These are phyloP conservation scores for Bryoerythrophyllum caledonicum DNA, from an alignment of 225 moss, liverwort and hornwort genomes.

Conservation along the genomic window DNA sequence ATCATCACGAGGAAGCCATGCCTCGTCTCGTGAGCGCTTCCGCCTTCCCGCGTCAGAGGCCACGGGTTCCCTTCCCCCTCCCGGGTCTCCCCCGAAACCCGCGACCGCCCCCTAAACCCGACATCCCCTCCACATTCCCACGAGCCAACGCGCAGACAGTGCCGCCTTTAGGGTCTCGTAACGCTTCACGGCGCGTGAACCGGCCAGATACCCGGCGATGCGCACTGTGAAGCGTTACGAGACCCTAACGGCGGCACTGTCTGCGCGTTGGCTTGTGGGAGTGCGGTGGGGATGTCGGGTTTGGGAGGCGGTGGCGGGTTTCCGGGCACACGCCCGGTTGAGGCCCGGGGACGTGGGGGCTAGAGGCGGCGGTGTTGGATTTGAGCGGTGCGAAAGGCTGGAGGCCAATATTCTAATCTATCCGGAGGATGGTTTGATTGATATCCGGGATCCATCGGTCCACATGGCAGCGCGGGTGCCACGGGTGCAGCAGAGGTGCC, in stretches of 20 bases:
- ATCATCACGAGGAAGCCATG: neutral
- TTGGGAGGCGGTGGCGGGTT: neutral
- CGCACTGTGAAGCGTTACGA: too few relatives aligned
- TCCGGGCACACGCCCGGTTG: neutral
- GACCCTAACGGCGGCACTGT: too few relatives aligned
- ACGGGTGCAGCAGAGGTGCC: neutral
- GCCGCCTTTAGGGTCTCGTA: too few relatives aligned
- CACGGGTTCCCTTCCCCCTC: neutral
- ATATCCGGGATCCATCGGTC: neutral
- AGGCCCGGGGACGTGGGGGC: neutral
- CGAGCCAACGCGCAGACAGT: too few relatives aligned
- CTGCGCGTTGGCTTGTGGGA: too few relatives aligned
- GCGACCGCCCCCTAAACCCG: neutral
- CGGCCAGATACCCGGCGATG: too few relatives aligned
- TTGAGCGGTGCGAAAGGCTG: neutral
- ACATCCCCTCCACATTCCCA: too few relatives aligned
- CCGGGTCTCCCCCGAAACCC: neutral
- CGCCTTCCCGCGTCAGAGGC: neutral
- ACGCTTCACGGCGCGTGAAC: too few relatives aligned
- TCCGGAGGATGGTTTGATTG: neutral
- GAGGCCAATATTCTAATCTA: neutral
- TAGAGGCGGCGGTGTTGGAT: neutral
- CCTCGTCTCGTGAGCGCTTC: neutral
- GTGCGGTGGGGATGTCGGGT: too few relatives aligned
- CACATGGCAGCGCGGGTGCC: neutral